phyloP scores from a whole-genome alignment of 352 stramenopile species.

The Peronospora destructor region DNA sequence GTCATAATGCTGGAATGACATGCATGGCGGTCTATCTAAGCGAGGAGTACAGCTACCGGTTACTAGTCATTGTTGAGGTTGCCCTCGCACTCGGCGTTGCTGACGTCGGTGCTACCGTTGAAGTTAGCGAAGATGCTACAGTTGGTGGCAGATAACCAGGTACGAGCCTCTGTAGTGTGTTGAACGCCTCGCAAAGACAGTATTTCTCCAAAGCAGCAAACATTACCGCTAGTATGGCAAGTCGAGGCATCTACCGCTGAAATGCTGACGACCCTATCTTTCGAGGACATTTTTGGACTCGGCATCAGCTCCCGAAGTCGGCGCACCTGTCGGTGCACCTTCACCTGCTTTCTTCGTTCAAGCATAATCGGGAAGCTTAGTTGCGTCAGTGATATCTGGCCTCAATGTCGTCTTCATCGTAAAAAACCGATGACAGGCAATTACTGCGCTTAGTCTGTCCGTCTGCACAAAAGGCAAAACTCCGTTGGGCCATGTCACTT shows the following conservation, averaged over 20 bases:
- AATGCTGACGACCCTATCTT: conserved; percentile 33
- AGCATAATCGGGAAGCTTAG: background rate
- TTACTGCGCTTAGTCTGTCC: conserved; percentile 1
- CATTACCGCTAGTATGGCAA: conserved; percentile 23
- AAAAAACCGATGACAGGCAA: conserved; percentile 7
- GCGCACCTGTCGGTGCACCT: background rate
- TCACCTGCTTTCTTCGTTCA: conserved; percentile 4
- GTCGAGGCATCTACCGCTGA: conserved; percentile 15
- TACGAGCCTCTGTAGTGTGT: conserved; percentile 20
- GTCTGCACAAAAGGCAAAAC: conserved; percentile 10
- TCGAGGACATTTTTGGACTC: conserved; percentile 19
- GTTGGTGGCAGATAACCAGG: conserved; percentile 16
- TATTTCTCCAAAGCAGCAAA: conserved; percentile 33
- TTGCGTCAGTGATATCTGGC: background rate
- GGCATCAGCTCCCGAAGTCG: conserved; percentile 24
- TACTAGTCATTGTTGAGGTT: background rate
- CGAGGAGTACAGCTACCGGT: too few relatives aligned
- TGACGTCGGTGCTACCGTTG: conserved; percentile 5
- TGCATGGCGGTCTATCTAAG: too few relatives aligned
- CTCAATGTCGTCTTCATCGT: background rate
- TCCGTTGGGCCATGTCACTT: conserved; percentile 4
- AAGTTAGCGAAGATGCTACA: background rate
- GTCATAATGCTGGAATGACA: too few relatives aligned
- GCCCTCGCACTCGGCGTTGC: conserved; percentile 6
- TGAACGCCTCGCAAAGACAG: conserved; percentile 25